Conservation (phyloP, 1,284 basidiomycete genomes). For the Phellinidium pouzarii region DNA sequence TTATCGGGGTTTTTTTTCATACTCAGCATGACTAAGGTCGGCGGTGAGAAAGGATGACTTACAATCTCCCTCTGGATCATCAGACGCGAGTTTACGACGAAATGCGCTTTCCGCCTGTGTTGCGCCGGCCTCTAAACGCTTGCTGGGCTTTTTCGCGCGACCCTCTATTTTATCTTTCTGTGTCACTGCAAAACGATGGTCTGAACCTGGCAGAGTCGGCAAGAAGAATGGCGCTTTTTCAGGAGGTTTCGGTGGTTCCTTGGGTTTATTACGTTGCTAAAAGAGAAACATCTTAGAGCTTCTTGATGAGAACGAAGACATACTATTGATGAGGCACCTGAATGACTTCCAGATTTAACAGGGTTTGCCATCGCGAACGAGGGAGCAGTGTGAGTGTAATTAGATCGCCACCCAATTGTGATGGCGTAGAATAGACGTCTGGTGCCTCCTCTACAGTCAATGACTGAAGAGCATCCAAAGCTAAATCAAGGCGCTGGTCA, state of each 20-base stretch:
- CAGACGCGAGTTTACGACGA: conserved; percentile 53
- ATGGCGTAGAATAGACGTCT: conserved; percentile 78
- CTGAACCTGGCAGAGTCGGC: conserved; percentile 81
- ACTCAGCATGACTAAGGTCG: not conserved
- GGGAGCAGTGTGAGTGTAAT: conserved; percentile 91
- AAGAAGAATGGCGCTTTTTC: conserved; percentile 98
- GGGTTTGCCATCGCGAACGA: conserved; percentile 90
- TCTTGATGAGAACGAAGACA: not conserved
- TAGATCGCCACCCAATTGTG: conserved; percentile 78
- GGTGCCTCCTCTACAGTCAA: conserved; percentile 51
- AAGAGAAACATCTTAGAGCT: not conserved
- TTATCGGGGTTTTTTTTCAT: too few species aligned
- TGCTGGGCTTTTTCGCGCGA: conserved; percentile 40
- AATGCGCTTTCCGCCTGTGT: conserved; percentile 70
- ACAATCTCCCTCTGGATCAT: conserved; percentile 64
- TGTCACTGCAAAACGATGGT: conserved; percentile 65
- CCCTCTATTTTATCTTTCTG: conserved; percentile 31
- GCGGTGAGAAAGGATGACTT: conserved; percentile 28
- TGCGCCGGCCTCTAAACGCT: conserved; percentile 48
- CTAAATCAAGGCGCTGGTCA: conserved; percentile 32
- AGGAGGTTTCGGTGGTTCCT: conserved; percentile 89
- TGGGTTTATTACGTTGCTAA: conserved; percentile 93
- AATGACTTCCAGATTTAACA: conserved; percentile 94
- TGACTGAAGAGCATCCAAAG: conserved; percentile 51
- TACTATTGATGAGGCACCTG: conserved; percentile 52